Evolutionary conservation across 2,329 filamentous ascomycete species (phyloP).

Genomic region (Penicillium verrucosum): DNA sequence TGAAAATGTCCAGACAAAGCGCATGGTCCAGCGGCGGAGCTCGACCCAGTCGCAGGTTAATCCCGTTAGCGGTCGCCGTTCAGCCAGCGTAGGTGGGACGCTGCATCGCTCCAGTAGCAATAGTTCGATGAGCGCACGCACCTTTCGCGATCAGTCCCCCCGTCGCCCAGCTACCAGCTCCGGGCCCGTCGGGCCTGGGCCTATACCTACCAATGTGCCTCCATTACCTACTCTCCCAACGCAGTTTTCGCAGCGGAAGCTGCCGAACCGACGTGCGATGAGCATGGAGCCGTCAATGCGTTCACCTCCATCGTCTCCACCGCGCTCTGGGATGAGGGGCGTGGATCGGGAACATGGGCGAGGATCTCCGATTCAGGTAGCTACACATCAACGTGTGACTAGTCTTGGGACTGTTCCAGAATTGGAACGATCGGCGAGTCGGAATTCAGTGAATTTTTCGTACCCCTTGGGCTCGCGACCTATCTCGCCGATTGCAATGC

Average conservation of each 20-base stretch:
- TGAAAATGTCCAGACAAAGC: conserved; percentile 81
- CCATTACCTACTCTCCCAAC: conserved; percentile 73
- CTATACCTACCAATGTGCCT: conserved; percentile 51
- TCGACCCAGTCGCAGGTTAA: conserved; percentile 68
- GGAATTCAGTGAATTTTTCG: conserved; percentile 50
- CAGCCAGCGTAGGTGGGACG: conserved; percentile 37
- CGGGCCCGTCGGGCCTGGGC: conserved; percentile 41
- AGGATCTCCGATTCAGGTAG: conserved; percentile 13
- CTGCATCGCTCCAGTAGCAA: conserved; percentile 67
- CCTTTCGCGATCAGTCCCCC: conserved; percentile 76
- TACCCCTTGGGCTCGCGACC: conserved; percentile 44
- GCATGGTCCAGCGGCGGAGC: conserved; percentile 68
- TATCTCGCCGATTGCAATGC: conserved; percentile 36
- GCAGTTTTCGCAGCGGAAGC: conserved; percentile 36
- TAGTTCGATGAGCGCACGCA: conserved; percentile 82
- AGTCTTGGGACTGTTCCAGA: conserved; percentile 33
- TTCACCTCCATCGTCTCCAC: conserved; percentile 44
- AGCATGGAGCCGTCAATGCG: conserved; percentile 53
- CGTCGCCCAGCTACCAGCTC: conserved; percentile 44
- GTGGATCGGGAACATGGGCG: conserved; percentile 34
- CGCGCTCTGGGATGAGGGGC: conserved; percentile 35
- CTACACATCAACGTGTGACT: conserved; percentile 19
- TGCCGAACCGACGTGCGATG: conserved; percentile 43
- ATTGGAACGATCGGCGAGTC: conserved; percentile 39
- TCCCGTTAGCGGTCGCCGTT: conserved; percentile 41